Conservation (phyloP, 768 basidiomycete genomes). For the Suillus fuscotomentosus region DNA sequence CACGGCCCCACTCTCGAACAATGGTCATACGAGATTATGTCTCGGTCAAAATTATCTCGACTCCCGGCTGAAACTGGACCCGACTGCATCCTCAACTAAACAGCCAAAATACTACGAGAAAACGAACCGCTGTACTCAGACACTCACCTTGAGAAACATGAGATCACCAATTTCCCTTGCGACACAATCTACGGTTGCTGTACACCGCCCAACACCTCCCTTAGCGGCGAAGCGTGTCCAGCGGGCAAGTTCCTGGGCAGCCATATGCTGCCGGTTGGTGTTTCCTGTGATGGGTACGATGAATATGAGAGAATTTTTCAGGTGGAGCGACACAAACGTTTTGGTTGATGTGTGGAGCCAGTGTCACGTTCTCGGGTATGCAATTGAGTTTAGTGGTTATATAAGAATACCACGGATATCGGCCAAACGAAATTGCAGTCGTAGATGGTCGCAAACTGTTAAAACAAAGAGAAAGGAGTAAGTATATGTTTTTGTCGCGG, state of each 20-base stretch:
- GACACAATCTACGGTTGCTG: constrained; percentile 70
- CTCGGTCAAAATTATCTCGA: neutral
- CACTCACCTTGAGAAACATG: constrained; percentile 80
- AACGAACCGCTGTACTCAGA: neutral
- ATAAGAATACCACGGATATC: neutral
- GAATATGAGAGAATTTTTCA: neutral
- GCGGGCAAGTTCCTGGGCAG: constrained; percentile 66
- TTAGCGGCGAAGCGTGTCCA: constrained; percentile 87
- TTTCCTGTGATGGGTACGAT: neutral
- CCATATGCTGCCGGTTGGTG: constrained; percentile 40
- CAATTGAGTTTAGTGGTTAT: neutral
- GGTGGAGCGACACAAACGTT: too few relatives aligned
- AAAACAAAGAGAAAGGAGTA: neutral
- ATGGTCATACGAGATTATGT: neutral
- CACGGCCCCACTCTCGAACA: neutral
- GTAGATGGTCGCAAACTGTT: neutral
- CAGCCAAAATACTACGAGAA: neutral
- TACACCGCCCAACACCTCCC: constrained; percentile 82
- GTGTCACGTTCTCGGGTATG: neutral
- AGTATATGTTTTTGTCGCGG: neutral
- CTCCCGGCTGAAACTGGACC: neutral
- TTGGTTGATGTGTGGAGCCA: neutral
- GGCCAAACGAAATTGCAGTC: neutral
- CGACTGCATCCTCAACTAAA: neutral
- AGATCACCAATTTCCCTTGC: constrained; percentile 73